phyloP scores from a whole-genome alignment of 768 basidiomycete species.

The Hericium coralloides region DNA sequence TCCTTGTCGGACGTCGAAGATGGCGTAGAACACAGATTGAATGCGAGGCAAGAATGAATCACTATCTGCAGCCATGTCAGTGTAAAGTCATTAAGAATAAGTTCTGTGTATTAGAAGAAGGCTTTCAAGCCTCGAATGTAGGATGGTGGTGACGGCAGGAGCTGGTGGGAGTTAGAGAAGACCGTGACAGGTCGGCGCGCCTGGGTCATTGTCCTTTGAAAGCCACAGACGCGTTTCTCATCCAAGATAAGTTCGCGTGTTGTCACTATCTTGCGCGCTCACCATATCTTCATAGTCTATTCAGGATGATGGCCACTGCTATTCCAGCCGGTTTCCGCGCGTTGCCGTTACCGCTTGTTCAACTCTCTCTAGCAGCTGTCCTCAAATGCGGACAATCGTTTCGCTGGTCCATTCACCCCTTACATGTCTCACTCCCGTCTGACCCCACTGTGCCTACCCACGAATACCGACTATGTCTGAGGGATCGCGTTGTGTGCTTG shows the following conservation, averaged over 20 bases:
- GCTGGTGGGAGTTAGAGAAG: no score
- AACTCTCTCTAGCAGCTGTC: conserved; percentile 71
- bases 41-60: conserved; percentile 74
- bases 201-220: neutral
- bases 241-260: neutral
- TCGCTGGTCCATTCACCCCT: conserved; percentile 59
- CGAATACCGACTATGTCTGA: conserved; percentile 75
- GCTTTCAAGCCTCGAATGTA: no score
- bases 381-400: conserved; percentile 82
- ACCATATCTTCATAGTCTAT: neutral
- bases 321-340: conserved; percentile 39
- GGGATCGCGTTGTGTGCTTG: conserved; percentile 78
- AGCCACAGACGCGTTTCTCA: neutral
- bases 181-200: neutral
- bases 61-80: conserved; percentile 32
- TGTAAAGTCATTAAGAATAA: neutral
- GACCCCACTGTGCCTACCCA: conserved; percentile 23
- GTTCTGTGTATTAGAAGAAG: neutral
- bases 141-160: no score
- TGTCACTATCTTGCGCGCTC: no score
- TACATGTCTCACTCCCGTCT: conserved; percentile 17
- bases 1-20: conserved; percentile 80
- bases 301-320: neutral
- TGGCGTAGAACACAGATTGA: conserved; percentile 88
- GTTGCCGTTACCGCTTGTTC: conserved; percentile 51